Base-by-base conservation (phyloP, 495 filamentous ascomycete genomes). In the Penicillium riverlandense region DNA sequence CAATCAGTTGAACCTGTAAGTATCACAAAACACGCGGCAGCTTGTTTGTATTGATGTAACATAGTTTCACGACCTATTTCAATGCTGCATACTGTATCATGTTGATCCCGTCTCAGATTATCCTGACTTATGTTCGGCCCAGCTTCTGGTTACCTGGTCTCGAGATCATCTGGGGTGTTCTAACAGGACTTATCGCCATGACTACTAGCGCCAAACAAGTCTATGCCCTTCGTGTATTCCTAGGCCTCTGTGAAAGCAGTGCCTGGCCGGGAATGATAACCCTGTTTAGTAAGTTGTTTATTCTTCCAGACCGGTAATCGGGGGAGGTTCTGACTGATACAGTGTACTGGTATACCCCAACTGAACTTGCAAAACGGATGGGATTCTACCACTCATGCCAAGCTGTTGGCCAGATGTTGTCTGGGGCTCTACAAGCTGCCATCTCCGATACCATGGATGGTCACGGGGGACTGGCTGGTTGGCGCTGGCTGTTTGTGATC, bases 401-500 rank as follows among this genome's bases (percentile, higher is more conserved):
- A 41, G 62, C 60, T 2, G 58, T 59, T 1, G 61, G 62, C 8
- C 57, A 61, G 16, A 62, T 66, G 60, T 51, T 66, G 40, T 59
- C 60, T 0, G 62, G 62, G 8, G 58, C 59, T 1, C 22, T 66
- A 11, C 62, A 66, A 45, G 61, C 60, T 4, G 60, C 58, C 16
- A 66, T 66, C 12, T 56, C 58, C 27, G 49, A 59, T 11, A 63
- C 60, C 0, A 65, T 89, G 52, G 50, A 83, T 8, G 78, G 79
- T 4, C 66, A 74, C 13, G 42, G 68, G 4, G 80, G 76, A 1
- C 59, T 76, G 11, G 65, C 75, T 0, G 85, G 84, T 0, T 89
- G 85, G 85, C 70, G 80, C 34, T 86, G 79, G 75, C 66, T 86
- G 8, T 84, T 83, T 47, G 58, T 74, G n/a, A 67, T 80, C 28